Conservation (phyloP, 345 rosid species). For the Cardamine chenopodiifolia region DNA sequence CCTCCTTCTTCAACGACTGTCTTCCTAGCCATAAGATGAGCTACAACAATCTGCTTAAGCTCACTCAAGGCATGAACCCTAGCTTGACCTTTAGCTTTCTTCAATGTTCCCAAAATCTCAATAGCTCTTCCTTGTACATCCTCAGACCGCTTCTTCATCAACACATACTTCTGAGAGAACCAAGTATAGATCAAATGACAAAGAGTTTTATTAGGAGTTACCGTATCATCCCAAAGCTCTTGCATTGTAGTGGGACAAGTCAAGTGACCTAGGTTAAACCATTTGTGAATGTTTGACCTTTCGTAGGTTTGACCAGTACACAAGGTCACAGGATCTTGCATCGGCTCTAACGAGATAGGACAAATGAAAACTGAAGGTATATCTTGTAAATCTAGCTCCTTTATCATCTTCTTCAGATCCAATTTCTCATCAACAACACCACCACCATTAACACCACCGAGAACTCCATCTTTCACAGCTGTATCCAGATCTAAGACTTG, state of each 20-base stretch:
- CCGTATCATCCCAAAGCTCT: slow-evolving; percentile 71
- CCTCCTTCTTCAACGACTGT: slow-evolving; percentile 57
- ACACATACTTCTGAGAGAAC: slow-evolving; percentile 65
- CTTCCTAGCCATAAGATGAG: slow-evolving; percentile 57
- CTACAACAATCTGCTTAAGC: slow-evolving; percentile 53
- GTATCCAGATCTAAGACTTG: slow-evolving; percentile 77
- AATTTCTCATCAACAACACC: slow-evolving; percentile 48
- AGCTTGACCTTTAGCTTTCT: slow-evolving; percentile 71
- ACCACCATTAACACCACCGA: slow-evolving; percentile 56
- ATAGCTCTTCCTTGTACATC: slow-evolving; percentile 71
- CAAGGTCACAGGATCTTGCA: slow-evolving; percentile 75
- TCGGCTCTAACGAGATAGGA: slow-evolving; percentile 69
- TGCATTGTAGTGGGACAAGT: slow-evolving; percentile 84
- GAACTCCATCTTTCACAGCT: slow-evolving; percentile 72
- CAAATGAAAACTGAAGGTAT: slow-evolving; percentile 66
- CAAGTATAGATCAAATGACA: slow-evolving; percentile 68
- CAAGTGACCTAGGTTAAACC: slow-evolving; percentile 64
- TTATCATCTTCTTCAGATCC: slow-evolving; percentile 67
- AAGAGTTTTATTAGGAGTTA: slow-evolving; percentile 71
- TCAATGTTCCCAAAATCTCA: slow-evolving; percentile 58
- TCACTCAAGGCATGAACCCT: slow-evolving; percentile 67
- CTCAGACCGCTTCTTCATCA: slow-evolving; percentile 64
- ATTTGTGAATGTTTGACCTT: slow-evolving; percentile 62
- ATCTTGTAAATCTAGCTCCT: slow-evolving; percentile 56
- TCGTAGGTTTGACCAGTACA: slow-evolving; percentile 84